Conservation (phyloP, 495 filamentous ascomycete genomes). For the Xylaria scruposa region DNA sequence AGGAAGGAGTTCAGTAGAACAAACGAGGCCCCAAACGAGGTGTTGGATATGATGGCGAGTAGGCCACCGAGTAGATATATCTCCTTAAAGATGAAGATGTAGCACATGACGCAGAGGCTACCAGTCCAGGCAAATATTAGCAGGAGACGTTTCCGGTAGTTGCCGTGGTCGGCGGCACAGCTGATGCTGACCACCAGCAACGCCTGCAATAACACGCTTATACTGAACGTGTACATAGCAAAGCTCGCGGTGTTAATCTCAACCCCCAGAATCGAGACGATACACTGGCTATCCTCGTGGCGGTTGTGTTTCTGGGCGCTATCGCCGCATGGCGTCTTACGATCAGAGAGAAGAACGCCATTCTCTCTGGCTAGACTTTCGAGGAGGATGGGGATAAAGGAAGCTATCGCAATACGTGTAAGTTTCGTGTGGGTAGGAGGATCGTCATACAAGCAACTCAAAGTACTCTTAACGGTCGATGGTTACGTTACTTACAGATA, state of each 20-base stretch:
- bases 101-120: slow-evolving; percentile 83
- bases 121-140: slow-evolving; percentile 84
- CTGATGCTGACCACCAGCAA: slow-evolving; percentile 94
- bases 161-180: slow-evolving; percentile 93
- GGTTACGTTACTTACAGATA: slow-evolving; percentile 41
- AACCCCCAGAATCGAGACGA: slow-evolving; percentile 79
- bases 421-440: slow-evolving; percentile 12
- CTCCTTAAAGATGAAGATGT: slow-evolving; percentile 75
- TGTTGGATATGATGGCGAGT: slow-evolving; percentile 88
- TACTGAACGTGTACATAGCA: slow-evolving; percentile 96
- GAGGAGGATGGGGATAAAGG: slow-evolving; percentile 95
- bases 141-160: slow-evolving; percentile 86
- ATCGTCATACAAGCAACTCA: neutral
- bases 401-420: slow-evolving; percentile 60
- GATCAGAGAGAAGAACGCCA: slow-evolving; percentile 81
- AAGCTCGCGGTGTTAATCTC: slow-evolving; percentile 97
- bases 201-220: slow-evolving; percentile 88
- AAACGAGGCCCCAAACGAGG: slow-evolving; percentile 85
- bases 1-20: slow-evolving; percentile 86
- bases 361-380: slow-evolving; percentile 92
- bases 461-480: neutral
- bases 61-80: slow-evolving; percentile 82
- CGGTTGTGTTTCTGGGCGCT: slow-evolving; percentile 44
- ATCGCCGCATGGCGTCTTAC: slow-evolving; percentile 69
- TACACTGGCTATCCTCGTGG: slow-evolving; percentile 69